Evolutionary conservation across 192 early-diverging fungal species (phyloP).

Genomic region (Backusella liffmaniae): DNA sequence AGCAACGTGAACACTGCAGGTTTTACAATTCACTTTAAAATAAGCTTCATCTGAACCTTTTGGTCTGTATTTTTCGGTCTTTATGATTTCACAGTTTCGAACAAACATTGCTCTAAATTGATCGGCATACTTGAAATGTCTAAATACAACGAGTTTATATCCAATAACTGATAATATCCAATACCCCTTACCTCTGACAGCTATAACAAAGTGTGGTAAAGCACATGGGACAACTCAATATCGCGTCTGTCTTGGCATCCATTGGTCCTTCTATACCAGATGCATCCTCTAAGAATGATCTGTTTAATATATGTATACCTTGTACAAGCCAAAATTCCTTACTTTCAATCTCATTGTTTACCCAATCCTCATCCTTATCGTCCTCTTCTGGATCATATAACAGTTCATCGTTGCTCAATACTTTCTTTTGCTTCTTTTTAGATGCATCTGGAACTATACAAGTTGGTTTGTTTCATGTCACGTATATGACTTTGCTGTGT

Average conservation of each 20-base stretch:
- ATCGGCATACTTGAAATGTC: constrained; percentile 56
- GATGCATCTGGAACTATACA: not conserved
- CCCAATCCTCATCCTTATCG: constrained; percentile 53
- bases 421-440: constrained; percentile 23
- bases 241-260: constrained; percentile 48
- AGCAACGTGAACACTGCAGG: constrained; percentile 61
- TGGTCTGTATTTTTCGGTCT: constrained; percentile 42
- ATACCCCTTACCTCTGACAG: constrained; percentile 51
- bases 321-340: not conserved
- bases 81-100: constrained; percentile 51
- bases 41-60: constrained; percentile 33
- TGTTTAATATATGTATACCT: not conserved
- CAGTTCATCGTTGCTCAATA: constrained; percentile 47
- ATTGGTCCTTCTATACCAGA: constrained; percentile 13
- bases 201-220: constrained; percentile 57
- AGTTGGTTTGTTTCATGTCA: constrained; percentile 5
- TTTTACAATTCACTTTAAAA: constrained; percentile 55
- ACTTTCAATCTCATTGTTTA: constrained; percentile 52
- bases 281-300: constrained; percentile 29
- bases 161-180: not conserved
- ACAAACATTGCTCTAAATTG: constrained; percentile 75
- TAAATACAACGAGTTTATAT: constrained; percentile 7
- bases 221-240: constrained; percentile 63
- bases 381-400: constrained; percentile 57
- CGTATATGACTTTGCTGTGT: not conserved